Evolutionary conservation across 1,139 yeast species (phyloP).

Genomic region (Saccharomycopsis phalli): DNA sequence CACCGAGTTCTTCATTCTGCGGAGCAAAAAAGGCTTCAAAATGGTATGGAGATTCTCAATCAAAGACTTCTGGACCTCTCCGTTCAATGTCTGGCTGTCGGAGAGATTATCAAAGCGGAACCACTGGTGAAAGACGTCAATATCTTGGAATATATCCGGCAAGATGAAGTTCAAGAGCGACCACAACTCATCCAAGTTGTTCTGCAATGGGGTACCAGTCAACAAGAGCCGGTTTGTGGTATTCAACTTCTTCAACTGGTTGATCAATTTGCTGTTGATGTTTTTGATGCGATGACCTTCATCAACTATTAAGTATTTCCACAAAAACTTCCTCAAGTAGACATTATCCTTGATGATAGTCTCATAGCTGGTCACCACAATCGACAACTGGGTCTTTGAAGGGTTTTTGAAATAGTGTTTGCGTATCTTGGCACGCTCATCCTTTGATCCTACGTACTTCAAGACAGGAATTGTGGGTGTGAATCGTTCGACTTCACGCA

Average conservation of each 20-base stretch:
- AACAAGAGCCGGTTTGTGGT: slow-evolving; percentile 64
- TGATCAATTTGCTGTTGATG: slow-evolving; percentile 64
- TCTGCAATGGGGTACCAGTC: slow-evolving; percentile 93
- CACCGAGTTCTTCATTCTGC: slow-evolving; percentile 74
- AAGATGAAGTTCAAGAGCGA: slow-evolving; percentile 77
- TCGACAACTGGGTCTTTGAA: slow-evolving; percentile 29
- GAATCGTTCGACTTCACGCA: slow-evolving; percentile 56
- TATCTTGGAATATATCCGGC: slow-evolving; percentile 88
- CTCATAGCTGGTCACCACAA: slow-evolving; percentile 79
- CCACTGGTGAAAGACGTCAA: slow-evolving; percentile 87
- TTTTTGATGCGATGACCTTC: slow-evolving; percentile 92
- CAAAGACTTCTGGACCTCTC: slow-evolving; percentile 51
- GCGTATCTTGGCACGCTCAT: slow-evolving; percentile 39
- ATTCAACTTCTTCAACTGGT: slow-evolving; percentile 55
- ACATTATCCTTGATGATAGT: slow-evolving; percentile 59
- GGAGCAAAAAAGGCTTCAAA: slow-evolving; percentile 73
- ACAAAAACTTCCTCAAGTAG: slow-evolving; percentile 41
- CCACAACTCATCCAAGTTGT: slow-evolving; percentile 85
- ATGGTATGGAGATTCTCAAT: slow-evolving; percentile 78
- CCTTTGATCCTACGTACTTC: slow-evolving; percentile 59
- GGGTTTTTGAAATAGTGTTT: slow-evolving; percentile 27
- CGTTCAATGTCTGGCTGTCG: background rate
- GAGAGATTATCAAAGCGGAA: slow-evolving; percentile 50
- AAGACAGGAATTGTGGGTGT: slow-evolving; percentile 63
- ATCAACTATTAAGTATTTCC: slow-evolving; percentile 90